Evolutionary conservation across 257 asterid species (phyloP).

Genomic region (Rhazya stricta): DNA sequence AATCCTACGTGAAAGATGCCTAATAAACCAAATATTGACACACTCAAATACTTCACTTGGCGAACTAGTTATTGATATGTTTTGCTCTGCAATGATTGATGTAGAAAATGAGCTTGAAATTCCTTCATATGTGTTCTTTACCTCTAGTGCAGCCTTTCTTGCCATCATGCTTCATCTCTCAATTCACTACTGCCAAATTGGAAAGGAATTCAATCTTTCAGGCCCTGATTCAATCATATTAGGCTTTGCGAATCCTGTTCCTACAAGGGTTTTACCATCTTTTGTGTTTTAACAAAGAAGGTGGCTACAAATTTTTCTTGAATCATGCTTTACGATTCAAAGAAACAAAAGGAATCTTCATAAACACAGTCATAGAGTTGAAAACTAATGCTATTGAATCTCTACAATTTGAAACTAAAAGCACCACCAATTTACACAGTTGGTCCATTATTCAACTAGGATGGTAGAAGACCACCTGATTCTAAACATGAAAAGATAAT

Average conservation of each 20-base stretch:
- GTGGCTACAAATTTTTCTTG: neutral
- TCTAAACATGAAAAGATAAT: slow-evolving; percentile 7
- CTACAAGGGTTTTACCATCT: neutral
- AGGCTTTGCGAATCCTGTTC: neutral
- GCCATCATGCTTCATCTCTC: slow-evolving; percentile 6
- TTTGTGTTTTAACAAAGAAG: slow-evolving; percentile 5
- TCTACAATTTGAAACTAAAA: neutral
- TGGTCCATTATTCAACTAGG: neutral
- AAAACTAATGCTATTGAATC: neutral
- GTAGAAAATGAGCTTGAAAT: slow-evolving; percentile 3
- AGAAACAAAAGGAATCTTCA: slow-evolving; percentile 7
- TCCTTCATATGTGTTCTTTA: slow-evolving; percentile 7
- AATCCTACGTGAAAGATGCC: slow-evolving; percentile 9
- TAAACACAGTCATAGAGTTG: neutral
- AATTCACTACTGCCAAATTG: neutral
- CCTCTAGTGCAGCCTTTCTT: neutral
- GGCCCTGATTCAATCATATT: neutral
- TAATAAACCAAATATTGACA: neutral
- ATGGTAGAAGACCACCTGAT: neutral
- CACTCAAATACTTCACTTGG: neutral
- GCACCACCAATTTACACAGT: slow-evolving; percentile 6
- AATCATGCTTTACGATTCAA: neutral
- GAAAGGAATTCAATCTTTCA: neutral
- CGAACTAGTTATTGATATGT: neutral
- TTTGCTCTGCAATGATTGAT: slow-evolving; percentile 8